phyloP scores from a whole-genome alignment of 495 filamentous ascomycete species.

The Neurospora tetraspora region DNA sequence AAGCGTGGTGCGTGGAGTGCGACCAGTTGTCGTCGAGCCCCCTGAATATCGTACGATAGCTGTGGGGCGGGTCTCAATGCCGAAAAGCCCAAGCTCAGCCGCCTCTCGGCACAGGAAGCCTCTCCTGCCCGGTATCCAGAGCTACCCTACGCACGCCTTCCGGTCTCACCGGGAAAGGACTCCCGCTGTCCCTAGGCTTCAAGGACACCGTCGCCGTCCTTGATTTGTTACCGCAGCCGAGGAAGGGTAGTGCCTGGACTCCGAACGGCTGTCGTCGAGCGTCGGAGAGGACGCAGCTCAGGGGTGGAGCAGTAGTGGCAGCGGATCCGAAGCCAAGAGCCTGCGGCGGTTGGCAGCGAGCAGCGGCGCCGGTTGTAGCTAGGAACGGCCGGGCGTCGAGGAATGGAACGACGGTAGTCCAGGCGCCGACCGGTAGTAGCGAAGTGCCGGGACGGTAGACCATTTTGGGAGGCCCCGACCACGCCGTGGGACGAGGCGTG shows the following conservation, averaged over 20 bases:
- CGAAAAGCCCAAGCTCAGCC: no score
- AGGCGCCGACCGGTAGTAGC: neutral
- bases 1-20: neutral
- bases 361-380: neutral
- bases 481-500: neutral
- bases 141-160: no score
- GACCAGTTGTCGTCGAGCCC: neutral
- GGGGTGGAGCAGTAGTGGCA: fast-evolving
- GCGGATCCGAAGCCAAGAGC: neutral
- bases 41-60: no score
- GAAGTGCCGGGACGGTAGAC: neutral
- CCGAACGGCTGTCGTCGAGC: no score
- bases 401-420: neutral
- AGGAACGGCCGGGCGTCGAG: neutral
- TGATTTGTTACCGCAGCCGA: no score
- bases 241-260: no score
- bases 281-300: neutral
- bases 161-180: no score
- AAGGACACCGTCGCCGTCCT: no score
- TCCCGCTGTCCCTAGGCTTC: no score
- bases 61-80: no score
- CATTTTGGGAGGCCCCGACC: neutral
- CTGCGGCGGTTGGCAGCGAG: fast-evolving
- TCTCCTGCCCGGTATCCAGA: no score
- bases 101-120: no score